phyloP scores from a whole-genome alignment of 225 moss, liverwort and hornwort species.

The Thuidium tamariscinum region DNA sequence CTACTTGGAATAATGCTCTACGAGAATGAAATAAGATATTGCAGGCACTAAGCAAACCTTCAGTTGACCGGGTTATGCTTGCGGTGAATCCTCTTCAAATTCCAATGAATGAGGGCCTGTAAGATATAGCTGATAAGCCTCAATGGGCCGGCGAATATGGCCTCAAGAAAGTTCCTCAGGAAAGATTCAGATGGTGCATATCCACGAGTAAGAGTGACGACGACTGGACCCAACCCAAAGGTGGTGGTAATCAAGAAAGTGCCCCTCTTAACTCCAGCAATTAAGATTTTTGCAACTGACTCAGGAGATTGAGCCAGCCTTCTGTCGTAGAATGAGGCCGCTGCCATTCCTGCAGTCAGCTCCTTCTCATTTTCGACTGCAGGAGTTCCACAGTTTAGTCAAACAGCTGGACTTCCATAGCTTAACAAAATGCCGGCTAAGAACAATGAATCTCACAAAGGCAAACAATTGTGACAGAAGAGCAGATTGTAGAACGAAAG shows the following conservation, averaged over 20 bases:
- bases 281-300: conserved; percentile 37
- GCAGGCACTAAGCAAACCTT: not conserved
- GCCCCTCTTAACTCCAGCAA: conserved; percentile 55
- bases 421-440: not conserved
- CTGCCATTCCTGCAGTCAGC: conserved; percentile 51
- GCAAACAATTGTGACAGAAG: not conserved
- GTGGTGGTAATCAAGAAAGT: conserved; percentile 63
- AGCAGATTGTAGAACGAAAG: not conserved
- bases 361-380: conserved; percentile 62
- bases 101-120: conserved; percentile 7
- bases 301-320: conserved; percentile 59
- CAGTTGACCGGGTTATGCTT: conserved; percentile 17
- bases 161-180: conserved; percentile 29
- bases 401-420: not conserved
- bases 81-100: conserved; percentile 18
- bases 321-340: conserved; percentile 56
- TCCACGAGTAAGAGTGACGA: conserved; percentile 60
- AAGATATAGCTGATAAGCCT: conserved; percentile 16
- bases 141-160: conserved; percentile 10
- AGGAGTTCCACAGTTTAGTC: not conserved
- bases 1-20: not conserved
- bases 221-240: conserved; percentile 48
- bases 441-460: not conserved
- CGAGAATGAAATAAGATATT: not conserved
- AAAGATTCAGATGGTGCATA: conserved; percentile 69